These are phyloP conservation scores for Vigna nakashimae DNA, from an alignment of 306 rosid genomes.

Conservation along the genomic window DNA sequence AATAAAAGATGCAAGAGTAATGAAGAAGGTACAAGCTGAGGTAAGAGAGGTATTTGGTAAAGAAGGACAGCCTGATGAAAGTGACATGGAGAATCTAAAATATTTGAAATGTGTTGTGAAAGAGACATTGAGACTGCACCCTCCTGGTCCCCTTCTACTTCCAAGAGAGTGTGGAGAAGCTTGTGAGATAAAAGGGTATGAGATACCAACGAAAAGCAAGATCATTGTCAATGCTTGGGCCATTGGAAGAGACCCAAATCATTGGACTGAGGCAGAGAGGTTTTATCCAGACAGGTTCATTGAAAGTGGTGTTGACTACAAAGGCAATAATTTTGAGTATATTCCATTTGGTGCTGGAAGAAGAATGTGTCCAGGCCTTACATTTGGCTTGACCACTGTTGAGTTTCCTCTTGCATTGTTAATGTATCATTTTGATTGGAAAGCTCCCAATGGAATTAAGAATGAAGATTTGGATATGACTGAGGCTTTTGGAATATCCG, in stretches of 20 bases:
- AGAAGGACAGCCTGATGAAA: constrained; percentile 18
- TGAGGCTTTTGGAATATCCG: constrained; percentile 33
- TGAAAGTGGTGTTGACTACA: constrained; percentile 33
- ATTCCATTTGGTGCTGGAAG: constrained; percentile 55
- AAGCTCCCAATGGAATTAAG: constrained; percentile 28
- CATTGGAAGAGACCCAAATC: constrained; percentile 47
- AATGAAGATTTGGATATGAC: constrained; percentile 43
- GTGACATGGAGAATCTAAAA: constrained; percentile 31
- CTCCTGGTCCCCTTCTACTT: constrained; percentile 38
- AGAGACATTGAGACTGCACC: constrained; percentile 53
- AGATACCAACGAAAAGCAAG: constrained; percentile 44
- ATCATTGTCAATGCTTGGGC: constrained; percentile 49
- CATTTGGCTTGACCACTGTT: constrained; percentile 28
- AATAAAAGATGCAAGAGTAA: constrained; percentile 34
- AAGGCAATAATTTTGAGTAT: constrained; percentile 28
- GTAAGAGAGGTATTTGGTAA: constrained; percentile 32
- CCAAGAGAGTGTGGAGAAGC: constrained; percentile 45
- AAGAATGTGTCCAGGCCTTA: constrained; percentile 42
- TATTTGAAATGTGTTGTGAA: constrained; percentile 52
- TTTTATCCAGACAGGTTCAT: constrained; percentile 47
- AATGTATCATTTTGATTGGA: constrained; percentile 48
- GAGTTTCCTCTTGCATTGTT: constrained; percentile 38
- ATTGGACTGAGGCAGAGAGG: constrained; percentile 34
- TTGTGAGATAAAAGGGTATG: constrained; percentile 44
- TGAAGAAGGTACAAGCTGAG: constrained; percentile 51